A percentile compares a stretch with the other conserved stretches of the same genome.
Evolutionary conservation across 2,329 filamentous ascomycete species (phyloP).

Genomic region (Penicillium brevicompactum): DNA sequence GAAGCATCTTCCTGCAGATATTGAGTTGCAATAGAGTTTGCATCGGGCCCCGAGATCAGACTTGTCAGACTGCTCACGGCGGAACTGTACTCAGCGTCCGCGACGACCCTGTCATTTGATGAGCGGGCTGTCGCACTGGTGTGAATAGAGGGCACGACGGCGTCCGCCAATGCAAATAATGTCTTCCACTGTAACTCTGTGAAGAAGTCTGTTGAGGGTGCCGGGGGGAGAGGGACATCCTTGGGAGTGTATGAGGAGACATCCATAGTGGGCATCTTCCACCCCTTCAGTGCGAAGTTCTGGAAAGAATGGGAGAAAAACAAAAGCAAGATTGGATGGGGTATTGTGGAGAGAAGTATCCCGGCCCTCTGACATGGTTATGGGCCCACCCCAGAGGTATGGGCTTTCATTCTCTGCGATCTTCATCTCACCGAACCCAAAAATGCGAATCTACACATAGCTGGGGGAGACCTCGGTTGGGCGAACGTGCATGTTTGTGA

Average conservation of each 20-base stretch:
- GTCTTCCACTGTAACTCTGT: conserved; percentile 61
- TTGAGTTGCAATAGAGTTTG: conserved; percentile 40
- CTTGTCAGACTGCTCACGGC: conserved; percentile 34
- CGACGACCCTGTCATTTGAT: conserved; percentile 39
- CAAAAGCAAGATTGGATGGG: neutral
- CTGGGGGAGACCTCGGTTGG: conserved; percentile 2
- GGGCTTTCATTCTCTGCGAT: neutral
- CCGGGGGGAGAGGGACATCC: conserved; percentile 51
- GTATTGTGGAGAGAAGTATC: neutral
- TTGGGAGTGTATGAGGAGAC: conserved; percentile 27
- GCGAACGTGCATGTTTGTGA: neutral
- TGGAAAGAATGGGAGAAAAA: neutral
- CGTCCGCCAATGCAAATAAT: conserved; percentile 59
- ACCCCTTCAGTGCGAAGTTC: neutral
- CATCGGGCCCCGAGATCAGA: conserved; percentile 33
- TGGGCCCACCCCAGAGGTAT: neutral
- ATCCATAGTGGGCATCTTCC: neutral
- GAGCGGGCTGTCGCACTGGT: conserved; percentile 39
- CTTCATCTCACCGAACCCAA: neutral
- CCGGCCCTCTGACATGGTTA: neutral
- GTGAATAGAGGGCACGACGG: conserved; percentile 58
- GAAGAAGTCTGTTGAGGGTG: conserved; percentile 51
- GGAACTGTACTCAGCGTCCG: conserved; percentile 45
- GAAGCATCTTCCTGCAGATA: conserved; percentile 54
- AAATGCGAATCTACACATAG: neutral